A percentile compares a stretch with the other conserved stretches of the same genome.
Evolutionary conservation across 148 eudicot species (phyloP).

Genomic region (Pouteria glomerata): DNA sequence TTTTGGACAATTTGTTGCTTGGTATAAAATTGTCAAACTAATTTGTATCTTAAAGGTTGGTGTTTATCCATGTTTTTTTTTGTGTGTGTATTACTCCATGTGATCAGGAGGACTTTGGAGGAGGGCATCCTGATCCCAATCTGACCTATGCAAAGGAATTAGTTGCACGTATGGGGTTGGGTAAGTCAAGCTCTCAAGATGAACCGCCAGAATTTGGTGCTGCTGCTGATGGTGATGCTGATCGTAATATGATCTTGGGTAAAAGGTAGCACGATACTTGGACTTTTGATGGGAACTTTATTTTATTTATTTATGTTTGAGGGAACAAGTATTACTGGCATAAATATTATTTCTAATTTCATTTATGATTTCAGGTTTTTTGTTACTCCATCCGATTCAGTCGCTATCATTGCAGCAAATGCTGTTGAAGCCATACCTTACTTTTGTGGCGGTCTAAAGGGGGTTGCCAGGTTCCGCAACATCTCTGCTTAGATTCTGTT

Average conservation of each 20-base stretch:
- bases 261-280: conserved; percentile 64
- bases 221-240: conserved; percentile 99
- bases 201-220: conserved; percentile 99
- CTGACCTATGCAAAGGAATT: conserved; percentile 94
- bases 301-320: too few relatives aligned
- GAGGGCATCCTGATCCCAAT: conserved; percentile 99
- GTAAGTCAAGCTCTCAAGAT: conserved; percentile 43
- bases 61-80: background rate
- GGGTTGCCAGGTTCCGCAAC: conserved; percentile 79
- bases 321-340: background rate
- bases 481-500: conserved; percentile 6
- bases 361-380: conserved; percentile 76
- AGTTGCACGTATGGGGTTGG: conserved; percentile 92
- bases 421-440: conserved; percentile 89
- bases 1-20: background rate
- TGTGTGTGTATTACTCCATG: background rate
- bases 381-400: conserved; percentile 96
- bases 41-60: conserved; percentile 45
- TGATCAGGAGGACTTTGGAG: conserved; percentile 93
- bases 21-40: background rate
- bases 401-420: conserved; percentile 97
- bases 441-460: conserved; percentile 87
- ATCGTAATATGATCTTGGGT: conserved; percentile 93
- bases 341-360: conserved; percentile 5
- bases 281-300: too few relatives aligned